Conservation (phyloP, 2,329 filamentous ascomycete species). For the Phialophora chinensis region DNA sequence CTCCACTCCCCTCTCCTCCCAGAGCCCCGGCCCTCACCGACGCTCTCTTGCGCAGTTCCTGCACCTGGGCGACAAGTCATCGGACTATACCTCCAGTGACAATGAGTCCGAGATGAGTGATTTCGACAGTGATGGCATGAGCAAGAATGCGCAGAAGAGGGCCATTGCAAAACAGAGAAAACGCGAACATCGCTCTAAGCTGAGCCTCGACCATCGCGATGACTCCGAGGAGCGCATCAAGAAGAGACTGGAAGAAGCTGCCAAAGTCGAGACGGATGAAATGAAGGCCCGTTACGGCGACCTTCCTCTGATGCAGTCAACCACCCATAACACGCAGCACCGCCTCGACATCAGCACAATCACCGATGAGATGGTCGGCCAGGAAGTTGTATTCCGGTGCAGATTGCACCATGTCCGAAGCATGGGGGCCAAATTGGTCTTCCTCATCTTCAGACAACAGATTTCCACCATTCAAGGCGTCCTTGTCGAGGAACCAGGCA, state of each 20-base stretch:
- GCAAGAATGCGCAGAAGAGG: conserved; percentile 55
- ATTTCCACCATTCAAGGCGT: conserved; percentile 84
- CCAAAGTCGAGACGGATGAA: conserved; percentile 62
- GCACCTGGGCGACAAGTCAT: conserved; percentile 42
- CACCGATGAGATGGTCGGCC: conserved; percentile 59
- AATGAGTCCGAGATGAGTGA: conserved; percentile 43
- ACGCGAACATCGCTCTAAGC: conserved; percentile 47
- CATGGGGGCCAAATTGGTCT: conserved; percentile 81
- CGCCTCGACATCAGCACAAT: conserved; percentile 60
- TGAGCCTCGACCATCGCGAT: conserved; percentile 52
- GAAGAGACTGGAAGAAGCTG: conserved; percentile 56
- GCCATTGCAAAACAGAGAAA: conserved; percentile 49
- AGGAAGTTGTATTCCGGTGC: conserved; percentile 70
- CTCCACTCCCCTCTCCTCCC: conserved; percentile 35
- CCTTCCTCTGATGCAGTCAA: conserved; percentile 64
- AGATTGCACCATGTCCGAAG: conserved; percentile 79
- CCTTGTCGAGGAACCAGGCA: conserved; percentile 65
- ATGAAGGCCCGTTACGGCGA: conserved; percentile 65
- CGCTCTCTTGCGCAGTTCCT: conserved; percentile 51
- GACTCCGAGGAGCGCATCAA: conserved; percentile 49
- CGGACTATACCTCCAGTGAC: conserved; percentile 49
- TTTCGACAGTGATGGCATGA: conserved; percentile 46
- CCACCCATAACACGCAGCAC: conserved; percentile 55
- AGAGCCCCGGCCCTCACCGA: conserved; percentile 46
- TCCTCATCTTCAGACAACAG: conserved; percentile 85